A percentile compares a stretch with the other conserved stretches of the same genome.
These are phyloP conservation scores for Epichloe sibirici DNA, from an alignment of 2,329 filamentous ascomycete genomes.

Conservation along the genomic window DNA sequence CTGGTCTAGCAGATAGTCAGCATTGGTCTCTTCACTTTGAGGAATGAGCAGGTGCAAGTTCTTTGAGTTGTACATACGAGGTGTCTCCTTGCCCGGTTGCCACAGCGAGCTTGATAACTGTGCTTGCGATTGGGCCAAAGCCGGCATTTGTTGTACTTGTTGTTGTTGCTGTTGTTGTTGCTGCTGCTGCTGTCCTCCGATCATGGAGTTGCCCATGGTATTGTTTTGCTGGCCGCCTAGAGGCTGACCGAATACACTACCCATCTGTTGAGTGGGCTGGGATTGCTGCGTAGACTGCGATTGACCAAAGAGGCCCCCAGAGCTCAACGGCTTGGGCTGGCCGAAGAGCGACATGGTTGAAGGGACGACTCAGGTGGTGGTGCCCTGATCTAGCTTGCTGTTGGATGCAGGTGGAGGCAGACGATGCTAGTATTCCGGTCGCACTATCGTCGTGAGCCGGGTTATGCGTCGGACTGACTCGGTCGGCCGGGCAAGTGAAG, in stretches of 20 bases:
- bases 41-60: not conserved
- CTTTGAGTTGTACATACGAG: constrained; percentile 26
- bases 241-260: constrained; percentile 19
- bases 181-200: constrained; percentile 19
- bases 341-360: constrained; percentile 27
- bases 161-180: constrained; percentile 19
- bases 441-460: not conserved
- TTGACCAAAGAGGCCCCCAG: constrained; percentile 25
- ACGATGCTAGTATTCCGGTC: not conserved
- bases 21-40: not conserved
- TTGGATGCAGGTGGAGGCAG: not conserved
- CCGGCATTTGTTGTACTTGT: constrained; percentile 30
- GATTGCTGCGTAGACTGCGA: constrained; percentile 22
- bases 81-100: constrained; percentile 38
- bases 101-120: constrained; percentile 38
- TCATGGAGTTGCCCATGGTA: constrained; percentile 17
- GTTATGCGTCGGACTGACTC: not conserved
- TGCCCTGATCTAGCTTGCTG: constrained; percentile 5
- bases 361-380: not conserved
- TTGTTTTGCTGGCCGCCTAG: constrained; percentile 26
- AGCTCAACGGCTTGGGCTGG: constrained; percentile 23
- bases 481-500: not conserved
- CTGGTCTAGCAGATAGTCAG: constrained; percentile 30
- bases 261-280: constrained; percentile 15
- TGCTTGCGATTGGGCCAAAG: constrained; percentile 31